Conservation (phyloP, 2,329 filamentous ascomycete species). For the Teratosphaeria gauchensis region DNA sequence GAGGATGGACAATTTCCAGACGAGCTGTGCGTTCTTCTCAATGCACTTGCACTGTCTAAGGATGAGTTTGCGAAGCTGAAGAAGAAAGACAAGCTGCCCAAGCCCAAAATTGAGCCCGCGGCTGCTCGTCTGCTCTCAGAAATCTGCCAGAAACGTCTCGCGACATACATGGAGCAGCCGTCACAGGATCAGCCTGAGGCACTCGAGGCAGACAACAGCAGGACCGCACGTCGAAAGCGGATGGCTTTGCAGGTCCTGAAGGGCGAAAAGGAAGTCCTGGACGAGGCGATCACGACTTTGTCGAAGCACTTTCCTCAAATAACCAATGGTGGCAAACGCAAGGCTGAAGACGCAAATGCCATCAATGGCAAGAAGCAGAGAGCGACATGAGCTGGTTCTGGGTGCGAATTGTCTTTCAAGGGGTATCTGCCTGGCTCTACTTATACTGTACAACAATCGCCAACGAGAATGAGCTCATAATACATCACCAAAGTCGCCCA, state of each 20-base stretch:
- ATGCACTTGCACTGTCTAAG: constrained; percentile 33
- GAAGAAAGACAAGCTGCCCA: constrained; percentile 35
- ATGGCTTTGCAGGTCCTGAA: constrained; percentile 61
- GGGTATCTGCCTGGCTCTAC: background rate
- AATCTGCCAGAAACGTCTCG: constrained; percentile 31
- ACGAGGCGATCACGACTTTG: constrained; percentile 36
- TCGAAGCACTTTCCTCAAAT: background rate
- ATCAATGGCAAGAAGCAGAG: background rate
- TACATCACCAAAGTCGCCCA: background rate
- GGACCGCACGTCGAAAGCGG: background rate
- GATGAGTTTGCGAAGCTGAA: constrained; percentile 33
- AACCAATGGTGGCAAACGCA: background rate
- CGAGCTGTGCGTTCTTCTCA: constrained; percentile 35
- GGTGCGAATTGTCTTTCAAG: background rate
- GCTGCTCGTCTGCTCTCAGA: constrained; percentile 32
- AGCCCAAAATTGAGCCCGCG: constrained; percentile 21
- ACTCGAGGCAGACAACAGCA: background rate
- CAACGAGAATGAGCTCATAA: background rate
- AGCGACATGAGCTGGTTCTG: background rate
- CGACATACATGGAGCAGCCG: constrained; percentile 36
- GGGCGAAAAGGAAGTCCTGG: constrained; percentile 62
- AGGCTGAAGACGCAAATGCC: background rate
- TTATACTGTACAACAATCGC: background rate
- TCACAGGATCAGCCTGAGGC: background rate
- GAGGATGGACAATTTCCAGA: constrained; percentile 30